These are phyloP conservation scores for Tephrocybe sp. DNA, from an alignment of 768 basidiomycete species.

Conservation along the genomic window DNA sequence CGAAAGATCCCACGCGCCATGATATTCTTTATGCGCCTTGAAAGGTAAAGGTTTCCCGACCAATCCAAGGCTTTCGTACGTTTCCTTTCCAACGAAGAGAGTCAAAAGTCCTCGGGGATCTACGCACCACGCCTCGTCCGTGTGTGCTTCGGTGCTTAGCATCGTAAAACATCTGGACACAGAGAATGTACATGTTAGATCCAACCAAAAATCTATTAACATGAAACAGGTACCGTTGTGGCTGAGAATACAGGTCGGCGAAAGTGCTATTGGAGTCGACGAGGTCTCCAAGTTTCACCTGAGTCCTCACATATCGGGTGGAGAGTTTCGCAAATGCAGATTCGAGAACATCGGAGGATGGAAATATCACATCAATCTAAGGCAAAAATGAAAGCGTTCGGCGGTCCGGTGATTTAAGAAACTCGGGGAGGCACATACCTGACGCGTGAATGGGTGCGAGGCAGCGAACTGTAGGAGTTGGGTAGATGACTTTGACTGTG, in stretches of 20 bases:
- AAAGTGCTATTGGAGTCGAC: constrained; percentile 23
- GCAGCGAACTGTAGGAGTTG: constrained; percentile 32
- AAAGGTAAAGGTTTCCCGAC: constrained; percentile 55
- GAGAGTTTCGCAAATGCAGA: constrained; percentile 36
- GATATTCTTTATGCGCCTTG: constrained; percentile 42
- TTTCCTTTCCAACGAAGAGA: constrained; percentile 49
- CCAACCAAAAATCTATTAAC: background rate
- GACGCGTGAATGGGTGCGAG: constrained; percentile 51
- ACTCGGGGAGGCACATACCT: constrained; percentile 29
- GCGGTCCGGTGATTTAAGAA: background rate
- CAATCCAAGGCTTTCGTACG: constrained; percentile 61
- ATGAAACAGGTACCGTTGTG: constrained; percentile 4
- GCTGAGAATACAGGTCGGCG: constrained; percentile 1
- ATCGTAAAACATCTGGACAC: constrained; percentile 24
- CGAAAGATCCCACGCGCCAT: constrained; percentile 35
- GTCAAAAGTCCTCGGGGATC: constrained; percentile 61
- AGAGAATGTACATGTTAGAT: background rate
- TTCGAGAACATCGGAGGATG: constrained; percentile 39
- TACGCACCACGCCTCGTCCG: constrained; percentile 67
- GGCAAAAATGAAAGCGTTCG: background rate
- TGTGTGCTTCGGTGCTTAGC: constrained; percentile 28
- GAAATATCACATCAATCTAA: constrained; percentile 65
- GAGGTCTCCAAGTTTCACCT: constrained; percentile 38
- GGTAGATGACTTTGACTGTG: constrained; percentile 13
- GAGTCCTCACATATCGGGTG: constrained; percentile 43